Evolutionary conservation across 495 filamentous ascomycete species (phyloP).

Genomic region (Podospora didyma): DNA sequence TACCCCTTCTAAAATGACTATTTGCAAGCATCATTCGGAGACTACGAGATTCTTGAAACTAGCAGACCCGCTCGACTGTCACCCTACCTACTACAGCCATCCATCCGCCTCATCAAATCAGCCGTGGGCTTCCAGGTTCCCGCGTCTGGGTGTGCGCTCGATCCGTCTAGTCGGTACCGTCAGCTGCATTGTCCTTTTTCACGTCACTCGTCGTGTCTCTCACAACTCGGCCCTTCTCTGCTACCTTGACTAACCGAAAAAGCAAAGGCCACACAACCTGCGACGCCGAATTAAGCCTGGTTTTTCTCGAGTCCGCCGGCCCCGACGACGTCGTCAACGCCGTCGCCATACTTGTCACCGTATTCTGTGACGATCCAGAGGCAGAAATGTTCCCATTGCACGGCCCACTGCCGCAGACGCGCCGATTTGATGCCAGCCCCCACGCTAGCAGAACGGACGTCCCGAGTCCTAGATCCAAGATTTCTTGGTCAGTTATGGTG

Average conservation of each 20-base stretch:
- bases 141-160: background rate
- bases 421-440: conserved; percentile 70
- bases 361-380: conserved; percentile 83
- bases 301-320: background rate
- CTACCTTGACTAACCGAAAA: background rate
- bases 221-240: background rate
- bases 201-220: background rate
- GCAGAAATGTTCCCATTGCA: conserved; percentile 86
- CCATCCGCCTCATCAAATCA: background rate
- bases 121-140: background rate
- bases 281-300: no score
- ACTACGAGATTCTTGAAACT: no score
- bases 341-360: conserved; percentile 39
- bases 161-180: background rate
- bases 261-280: background rate
- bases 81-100: background rate
- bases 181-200: background rate
- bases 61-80: background rate
- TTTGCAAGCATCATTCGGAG: no score
- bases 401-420: conserved; percentile 70
- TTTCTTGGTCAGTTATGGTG: conserved; percentile 3
- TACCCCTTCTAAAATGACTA: no score
- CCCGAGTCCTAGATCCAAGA: conserved; percentile 47
- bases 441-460: conserved; percentile 65
- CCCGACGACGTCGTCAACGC: background rate